These are phyloP conservation scores for Extremus antarcticus DNA, from an alignment of 495 filamentous ascomycete species.

Conservation along the genomic window DNA sequence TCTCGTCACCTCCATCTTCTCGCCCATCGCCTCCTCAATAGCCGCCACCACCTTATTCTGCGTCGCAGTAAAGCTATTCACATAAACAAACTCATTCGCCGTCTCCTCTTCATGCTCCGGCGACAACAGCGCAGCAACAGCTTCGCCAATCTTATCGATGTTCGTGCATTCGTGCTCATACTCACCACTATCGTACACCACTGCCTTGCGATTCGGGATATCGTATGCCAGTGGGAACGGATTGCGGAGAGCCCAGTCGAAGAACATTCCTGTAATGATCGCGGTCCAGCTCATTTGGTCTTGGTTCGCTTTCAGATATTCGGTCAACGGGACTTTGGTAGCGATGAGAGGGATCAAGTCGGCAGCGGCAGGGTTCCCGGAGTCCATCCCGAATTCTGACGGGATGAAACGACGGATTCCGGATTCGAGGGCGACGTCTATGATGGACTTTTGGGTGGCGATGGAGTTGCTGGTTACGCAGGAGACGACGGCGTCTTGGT, in stretches of 20 bases:
- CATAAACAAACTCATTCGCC: constrained; percentile 6
- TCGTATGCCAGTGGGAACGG: constrained; percentile 2
- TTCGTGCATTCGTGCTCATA: constrained; percentile 9
- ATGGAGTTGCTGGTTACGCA: constrained; percentile 24
- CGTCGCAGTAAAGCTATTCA: constrained; percentile 5
- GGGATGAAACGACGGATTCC: constrained; percentile 47
- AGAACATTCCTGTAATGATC: constrained; percentile 1
- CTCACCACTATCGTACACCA: constrained; percentile 7
- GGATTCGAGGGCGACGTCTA: constrained; percentile 41
- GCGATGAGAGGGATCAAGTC: background rate
- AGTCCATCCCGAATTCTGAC: constrained; percentile 37
- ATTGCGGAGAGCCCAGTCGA: constrained; percentile 6
- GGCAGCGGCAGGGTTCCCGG: background rate
- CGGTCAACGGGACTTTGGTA: constrained; percentile 2
- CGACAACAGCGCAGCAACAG: constrained; percentile 2
- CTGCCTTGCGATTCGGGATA: background rate
- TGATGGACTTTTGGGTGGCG: constrained; percentile 32
- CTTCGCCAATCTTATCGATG: constrained; percentile 1
- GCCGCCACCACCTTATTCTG: constrained; percentile 13
- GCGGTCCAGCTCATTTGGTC: constrained; percentile 4
- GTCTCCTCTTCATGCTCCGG: constrained; percentile 6
- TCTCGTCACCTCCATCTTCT: constrained; percentile 6
- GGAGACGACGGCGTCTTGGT: constrained; percentile 34
- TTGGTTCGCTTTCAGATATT: constrained; percentile 8
- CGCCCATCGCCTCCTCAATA: background rate